phyloP scores from a whole-genome alignment of 2,329 filamentous ascomycete species.

The Tolypocladium capitatum region DNA sequence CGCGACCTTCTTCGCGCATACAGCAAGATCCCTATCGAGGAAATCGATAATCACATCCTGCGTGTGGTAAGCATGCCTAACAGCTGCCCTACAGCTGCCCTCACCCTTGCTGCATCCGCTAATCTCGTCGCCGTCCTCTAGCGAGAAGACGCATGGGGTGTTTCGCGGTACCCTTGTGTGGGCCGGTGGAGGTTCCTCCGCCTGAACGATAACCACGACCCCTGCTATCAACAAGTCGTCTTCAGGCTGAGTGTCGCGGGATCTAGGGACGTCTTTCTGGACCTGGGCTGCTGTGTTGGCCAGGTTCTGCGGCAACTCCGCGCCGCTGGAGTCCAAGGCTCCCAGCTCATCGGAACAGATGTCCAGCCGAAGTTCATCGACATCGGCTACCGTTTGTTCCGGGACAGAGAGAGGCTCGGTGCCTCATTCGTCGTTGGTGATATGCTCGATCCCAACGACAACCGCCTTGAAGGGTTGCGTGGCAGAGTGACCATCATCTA shows the following conservation, averaged over 20 bases:
- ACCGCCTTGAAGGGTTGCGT: conserved; percentile 18
- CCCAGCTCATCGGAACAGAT: conserved; percentile 37
- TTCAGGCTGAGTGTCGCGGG: conserved; percentile 24
- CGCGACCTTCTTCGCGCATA: conserved; percentile 24
- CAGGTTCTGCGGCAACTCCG: conserved; percentile 36
- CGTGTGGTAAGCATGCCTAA: conserved; percentile 17
- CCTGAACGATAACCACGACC: conserved; percentile 25
- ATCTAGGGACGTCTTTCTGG: conserved; percentile 28
- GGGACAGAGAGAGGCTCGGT: conserved; percentile 35
- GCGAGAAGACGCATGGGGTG: conserved; percentile 33
- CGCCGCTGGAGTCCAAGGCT: conserved; percentile 33
- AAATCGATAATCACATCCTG: conserved; percentile 22
- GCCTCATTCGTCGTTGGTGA: conserved; percentile 38
- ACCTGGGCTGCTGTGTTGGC: conserved; percentile 38
- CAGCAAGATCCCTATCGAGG: conserved; percentile 20
- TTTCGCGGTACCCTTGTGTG: conserved; percentile 30
- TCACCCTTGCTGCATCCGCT: not conserved
- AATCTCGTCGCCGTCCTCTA: conserved; percentile 8
- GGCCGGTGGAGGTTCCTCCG: conserved; percentile 37
- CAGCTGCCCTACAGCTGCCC: not conserved
- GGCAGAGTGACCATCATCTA: conserved; percentile 34
- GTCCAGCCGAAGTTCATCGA: conserved; percentile 36
- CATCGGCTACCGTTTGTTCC: conserved; percentile 51
- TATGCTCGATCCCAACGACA: conserved; percentile 28
- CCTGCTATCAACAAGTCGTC: conserved; percentile 28